Evolutionary conservation across 768 basidiomycete genomes (phyloP), one percentile per base, ranked within the genome.

Genomic region (Xerocomellus chrysenteron): DNA sequence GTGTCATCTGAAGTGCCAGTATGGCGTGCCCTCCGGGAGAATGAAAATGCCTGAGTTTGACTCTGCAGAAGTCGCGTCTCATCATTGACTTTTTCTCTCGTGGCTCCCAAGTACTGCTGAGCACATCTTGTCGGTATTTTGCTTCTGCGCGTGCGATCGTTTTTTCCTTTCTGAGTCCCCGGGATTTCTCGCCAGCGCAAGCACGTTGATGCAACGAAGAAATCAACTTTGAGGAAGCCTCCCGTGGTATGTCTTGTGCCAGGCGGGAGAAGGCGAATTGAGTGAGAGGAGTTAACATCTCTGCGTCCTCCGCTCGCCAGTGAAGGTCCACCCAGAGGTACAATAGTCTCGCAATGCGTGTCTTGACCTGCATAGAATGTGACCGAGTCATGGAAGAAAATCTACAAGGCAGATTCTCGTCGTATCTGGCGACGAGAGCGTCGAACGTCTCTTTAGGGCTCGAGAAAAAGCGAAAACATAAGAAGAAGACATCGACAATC

Each of bases 391-490:
- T 52, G 68, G 66, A 50, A 53, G 60, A 64, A 16, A 51, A 69
- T 61, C 47, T 66, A 55, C 26, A 59, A 35, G 14, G 17, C 47
- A 50, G 33, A 33, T 26, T 39, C 54, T 78, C 75, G 50, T 81
- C 69, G 68, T 82, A 92, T 41, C 87, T 80, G 6, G 65, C 66
- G 26, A 81, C 59, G 24, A 85, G 67, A 7, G 75, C 69, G 0
- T 72, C 68, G 35, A 83, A 72, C 12, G 85, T 73, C 8, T 77
- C 74, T 16, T 43, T 28, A 0, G 89, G 79, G 0, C 77, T 76
- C 14, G 81, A 79, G 74, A 88, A 90, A 57, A 83, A 79, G 28
- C 88, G 83, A 72, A 90, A 92, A 50, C 80, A 83, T n/a, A 84
- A 71, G 71, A 89, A 85, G 73, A 92, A 88, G 2, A 81, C 69